These are phyloP conservation scores for Rhynchosporium graminicola DNA, from an alignment of 2,329 filamentous ascomycete species.

Conservation along the genomic window DNA sequence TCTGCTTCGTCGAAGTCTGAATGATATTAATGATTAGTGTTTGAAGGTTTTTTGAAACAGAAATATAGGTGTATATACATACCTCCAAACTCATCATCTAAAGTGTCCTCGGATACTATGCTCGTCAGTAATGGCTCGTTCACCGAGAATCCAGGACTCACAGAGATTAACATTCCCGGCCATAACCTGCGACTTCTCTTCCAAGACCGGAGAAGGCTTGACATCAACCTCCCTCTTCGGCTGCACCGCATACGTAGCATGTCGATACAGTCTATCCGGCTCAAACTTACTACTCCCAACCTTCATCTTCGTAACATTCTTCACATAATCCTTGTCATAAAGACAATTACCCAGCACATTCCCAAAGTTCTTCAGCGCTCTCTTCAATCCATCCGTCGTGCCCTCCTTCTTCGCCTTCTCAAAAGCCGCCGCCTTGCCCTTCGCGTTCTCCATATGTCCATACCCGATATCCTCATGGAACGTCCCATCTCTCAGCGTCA, in stretches of 20 bases:
- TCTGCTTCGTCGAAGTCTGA: constrained; percentile 76
- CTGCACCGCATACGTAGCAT: constrained; percentile 60
- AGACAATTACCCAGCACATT: constrained; percentile 98
- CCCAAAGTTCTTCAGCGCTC: constrained; percentile 86
- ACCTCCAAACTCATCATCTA: constrained; percentile 58
- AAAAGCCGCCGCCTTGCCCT: constrained; percentile 91
- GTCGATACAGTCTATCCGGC: constrained; percentile 76
- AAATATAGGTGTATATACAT: constrained; percentile 35
- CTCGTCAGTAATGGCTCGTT: constrained; percentile 29
- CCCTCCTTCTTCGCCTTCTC: constrained; percentile 99
- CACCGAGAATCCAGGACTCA: constrained; percentile 36
- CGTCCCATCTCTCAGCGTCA: constrained; percentile 90
- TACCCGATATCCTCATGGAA: constrained; percentile 98
- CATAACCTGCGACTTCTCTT: constrained; percentile 32
- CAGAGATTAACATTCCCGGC: constrained; percentile 23
- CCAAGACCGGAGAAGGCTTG: constrained; percentile 22
- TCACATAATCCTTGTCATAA: constrained; percentile 93
- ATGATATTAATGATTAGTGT: constrained; percentile 35
- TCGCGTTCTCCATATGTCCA: constrained; percentile 93
- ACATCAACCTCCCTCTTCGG: constrained; percentile 39
- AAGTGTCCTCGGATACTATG: constrained; percentile 43
- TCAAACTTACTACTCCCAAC: constrained; percentile 75
- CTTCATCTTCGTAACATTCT: constrained; percentile 89
- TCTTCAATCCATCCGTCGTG: constrained; percentile 90
- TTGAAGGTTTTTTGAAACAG: constrained; percentile 29